A percentile compares a stretch with the other conserved stretches of the same genome.
Conservation (phyloP, 352 stramenopile genomes). For the Globisporangium uncinulatum region DNA sequence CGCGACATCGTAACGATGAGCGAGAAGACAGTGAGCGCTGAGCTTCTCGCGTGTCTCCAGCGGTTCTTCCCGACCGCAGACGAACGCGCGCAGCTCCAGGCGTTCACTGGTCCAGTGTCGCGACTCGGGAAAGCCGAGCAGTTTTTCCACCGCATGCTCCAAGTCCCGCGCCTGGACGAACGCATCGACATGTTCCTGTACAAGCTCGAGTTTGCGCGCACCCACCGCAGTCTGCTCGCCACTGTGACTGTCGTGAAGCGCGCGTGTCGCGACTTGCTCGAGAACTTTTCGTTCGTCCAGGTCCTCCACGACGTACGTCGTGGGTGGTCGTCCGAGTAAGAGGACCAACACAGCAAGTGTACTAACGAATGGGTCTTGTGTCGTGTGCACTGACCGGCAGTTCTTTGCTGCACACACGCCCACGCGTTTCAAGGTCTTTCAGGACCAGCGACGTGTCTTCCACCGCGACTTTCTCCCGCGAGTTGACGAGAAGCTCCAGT, state of each 20-base stretch:
- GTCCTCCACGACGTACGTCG: constrained; percentile 34
- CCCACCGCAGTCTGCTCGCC: constrained; percentile 29
- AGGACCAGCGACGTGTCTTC: constrained; percentile 24
- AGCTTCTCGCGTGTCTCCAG: constrained; percentile 64
- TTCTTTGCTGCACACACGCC: constrained; percentile 38
- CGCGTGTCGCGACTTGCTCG: constrained; percentile 55
- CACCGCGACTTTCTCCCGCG: constrained; percentile 26
- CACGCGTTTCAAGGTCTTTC: constrained; percentile 34
- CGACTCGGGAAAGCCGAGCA: constrained; percentile 64
- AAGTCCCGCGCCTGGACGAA: constrained; percentile 46
- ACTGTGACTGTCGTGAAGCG: constrained; percentile 56
- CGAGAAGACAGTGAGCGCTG: constrained; percentile 44
- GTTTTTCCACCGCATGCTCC: constrained; percentile 64
- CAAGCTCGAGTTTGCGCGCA: constrained; percentile 61
- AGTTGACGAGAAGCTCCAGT: constrained; percentile 46
- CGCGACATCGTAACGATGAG: constrained; percentile 56
- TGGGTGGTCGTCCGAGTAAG: neutral
- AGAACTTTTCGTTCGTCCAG: constrained; percentile 63
- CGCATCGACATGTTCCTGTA: constrained; percentile 75
- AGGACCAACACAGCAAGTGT: too few relatives aligned
- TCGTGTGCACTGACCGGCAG: constrained; percentile 8
- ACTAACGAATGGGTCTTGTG: too few relatives aligned
- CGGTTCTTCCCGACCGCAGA: constrained; percentile 72
- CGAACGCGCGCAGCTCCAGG: constrained; percentile 37
- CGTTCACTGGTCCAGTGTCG: constrained; percentile 34